Percentiles rank a stretch among this genome's conserved stretches.
Conservation (phyloP, 106 monocot species). For the Dendrobium officinale region DNA sequence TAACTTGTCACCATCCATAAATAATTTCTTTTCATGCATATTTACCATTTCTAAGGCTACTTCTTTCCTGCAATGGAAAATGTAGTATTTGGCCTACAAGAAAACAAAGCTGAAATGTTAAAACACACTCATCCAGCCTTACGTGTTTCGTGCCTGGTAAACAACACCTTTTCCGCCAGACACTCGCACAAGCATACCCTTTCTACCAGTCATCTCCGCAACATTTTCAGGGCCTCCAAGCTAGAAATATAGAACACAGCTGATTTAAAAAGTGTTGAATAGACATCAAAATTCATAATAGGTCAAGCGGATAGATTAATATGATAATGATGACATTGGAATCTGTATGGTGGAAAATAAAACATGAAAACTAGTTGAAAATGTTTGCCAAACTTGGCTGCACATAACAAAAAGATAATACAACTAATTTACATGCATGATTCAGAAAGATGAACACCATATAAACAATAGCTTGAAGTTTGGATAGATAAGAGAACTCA, state of each 20-base stretch:
- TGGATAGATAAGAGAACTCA: neutral
- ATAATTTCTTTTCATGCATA: constrained; percentile 94
- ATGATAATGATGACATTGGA: neutral
- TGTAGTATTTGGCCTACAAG: constrained; percentile 1
- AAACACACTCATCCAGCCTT: constrained; percentile 22
- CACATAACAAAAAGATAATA: neutral
- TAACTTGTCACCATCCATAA: constrained; percentile 94
- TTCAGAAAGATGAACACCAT: neutral
- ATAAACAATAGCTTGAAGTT: neutral
- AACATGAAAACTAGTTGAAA: neutral
- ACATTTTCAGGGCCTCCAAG: constrained; percentile 94
- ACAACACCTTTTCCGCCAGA: constrained; percentile 89
- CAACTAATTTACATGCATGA: neutral
- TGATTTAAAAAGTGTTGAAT: neutral
- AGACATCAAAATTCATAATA: neutral
- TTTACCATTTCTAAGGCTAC: constrained; percentile 98
- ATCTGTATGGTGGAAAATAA: neutral
- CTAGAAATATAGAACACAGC: constrained; percentile 25
- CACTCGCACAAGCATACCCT: constrained; percentile 93
- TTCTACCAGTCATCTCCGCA: constrained; percentile 93
- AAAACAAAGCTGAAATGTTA: neutral
- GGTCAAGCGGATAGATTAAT: neutral
- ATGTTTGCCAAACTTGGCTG: neutral
- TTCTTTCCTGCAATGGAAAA: constrained; percentile 63
- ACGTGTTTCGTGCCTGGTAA: constrained; percentile 92